Conservation (phyloP, 805 yeast genomes). For the Spathaspora passalidarum region DNA sequence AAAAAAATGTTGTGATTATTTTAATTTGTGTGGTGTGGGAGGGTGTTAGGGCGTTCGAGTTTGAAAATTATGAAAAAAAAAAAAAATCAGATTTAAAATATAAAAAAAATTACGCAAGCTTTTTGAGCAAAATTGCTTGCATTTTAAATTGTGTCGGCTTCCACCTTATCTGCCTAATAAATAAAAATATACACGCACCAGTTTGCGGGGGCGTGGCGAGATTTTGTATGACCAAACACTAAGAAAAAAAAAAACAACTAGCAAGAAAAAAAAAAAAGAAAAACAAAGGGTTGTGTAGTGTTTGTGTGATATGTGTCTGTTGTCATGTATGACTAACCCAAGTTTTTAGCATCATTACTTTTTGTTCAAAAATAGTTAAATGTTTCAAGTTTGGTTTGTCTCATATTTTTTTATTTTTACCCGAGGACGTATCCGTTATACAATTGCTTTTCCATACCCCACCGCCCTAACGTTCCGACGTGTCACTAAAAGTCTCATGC, state of each 20-base stretch:
- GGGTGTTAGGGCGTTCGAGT: background rate
- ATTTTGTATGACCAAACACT: background rate
- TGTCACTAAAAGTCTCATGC: too few relatives aligned
- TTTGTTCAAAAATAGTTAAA: background rate
- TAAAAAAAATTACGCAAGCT: background rate
- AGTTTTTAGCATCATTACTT: background rate
- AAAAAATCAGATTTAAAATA: background rate
- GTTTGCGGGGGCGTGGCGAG: constrained; percentile 1
- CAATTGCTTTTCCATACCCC: too few relatives aligned
- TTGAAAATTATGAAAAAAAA: constrained; percentile 3
- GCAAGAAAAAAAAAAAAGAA: background rate
- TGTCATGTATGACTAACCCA: background rate
- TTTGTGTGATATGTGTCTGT: too few relatives aligned
- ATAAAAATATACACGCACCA: background rate
- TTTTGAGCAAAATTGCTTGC: background rate
- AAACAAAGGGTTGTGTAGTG: background rate
- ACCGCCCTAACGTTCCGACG: too few relatives aligned
- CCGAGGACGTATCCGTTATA: too few relatives aligned
- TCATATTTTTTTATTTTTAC: background rate
- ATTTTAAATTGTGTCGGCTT: background rate
- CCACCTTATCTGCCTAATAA: too few relatives aligned
- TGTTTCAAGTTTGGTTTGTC: too few relatives aligned
- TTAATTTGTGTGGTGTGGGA: background rate
- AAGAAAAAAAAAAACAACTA: background rate
- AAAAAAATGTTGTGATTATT: background rate